These are phyloP conservation scores for Magnusiomyces sp. DNA, from an alignment of 1,139 yeast species.

Conservation along the genomic window DNA sequence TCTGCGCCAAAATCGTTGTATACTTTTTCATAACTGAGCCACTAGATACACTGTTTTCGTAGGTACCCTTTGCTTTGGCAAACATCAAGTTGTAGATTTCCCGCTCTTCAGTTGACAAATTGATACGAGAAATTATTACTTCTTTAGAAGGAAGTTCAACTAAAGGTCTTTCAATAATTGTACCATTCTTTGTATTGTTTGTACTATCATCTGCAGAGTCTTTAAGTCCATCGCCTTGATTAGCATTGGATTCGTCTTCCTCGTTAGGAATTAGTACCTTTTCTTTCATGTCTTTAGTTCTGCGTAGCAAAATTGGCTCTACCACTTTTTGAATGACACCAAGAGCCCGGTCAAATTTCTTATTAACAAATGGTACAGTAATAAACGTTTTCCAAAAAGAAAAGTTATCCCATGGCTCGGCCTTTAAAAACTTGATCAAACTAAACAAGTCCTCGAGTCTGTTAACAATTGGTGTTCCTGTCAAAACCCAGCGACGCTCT, in stretches of 20 bases:
- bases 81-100: constrained; percentile 63
- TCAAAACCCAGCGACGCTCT: constrained; percentile 72
- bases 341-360: constrained; percentile 60
- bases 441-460: constrained; percentile 81
- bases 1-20: constrained; percentile 74
- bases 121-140: constrained; percentile 56
- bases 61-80: constrained; percentile 58
- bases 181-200: too few species aligned
- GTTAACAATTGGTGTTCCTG: constrained; percentile 93
- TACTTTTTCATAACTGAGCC: constrained; percentile 72
- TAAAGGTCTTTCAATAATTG: constrained; percentile 37
- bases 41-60: constrained; percentile 49
- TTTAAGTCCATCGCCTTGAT: constrained; percentile 47
- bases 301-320: constrained; percentile 72
- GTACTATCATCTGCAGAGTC: too few species aligned
- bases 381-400: constrained; percentile 86
- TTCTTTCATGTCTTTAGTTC: constrained; percentile 75
- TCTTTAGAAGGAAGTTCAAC: constrained; percentile 74
- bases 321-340: constrained; percentile 77
- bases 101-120: constrained; percentile 59
- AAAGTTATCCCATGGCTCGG: constrained; percentile 87
- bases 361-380: constrained; percentile 72
- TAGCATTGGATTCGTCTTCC: too few species aligned
- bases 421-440: constrained; percentile 58
- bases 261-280: too few species aligned